Evolutionary conservation across 2,329 filamentous ascomycete species (phyloP), one percentile per base, ranked within the genome.

Genomic region (Chaetomiaceae sp.): DNA sequence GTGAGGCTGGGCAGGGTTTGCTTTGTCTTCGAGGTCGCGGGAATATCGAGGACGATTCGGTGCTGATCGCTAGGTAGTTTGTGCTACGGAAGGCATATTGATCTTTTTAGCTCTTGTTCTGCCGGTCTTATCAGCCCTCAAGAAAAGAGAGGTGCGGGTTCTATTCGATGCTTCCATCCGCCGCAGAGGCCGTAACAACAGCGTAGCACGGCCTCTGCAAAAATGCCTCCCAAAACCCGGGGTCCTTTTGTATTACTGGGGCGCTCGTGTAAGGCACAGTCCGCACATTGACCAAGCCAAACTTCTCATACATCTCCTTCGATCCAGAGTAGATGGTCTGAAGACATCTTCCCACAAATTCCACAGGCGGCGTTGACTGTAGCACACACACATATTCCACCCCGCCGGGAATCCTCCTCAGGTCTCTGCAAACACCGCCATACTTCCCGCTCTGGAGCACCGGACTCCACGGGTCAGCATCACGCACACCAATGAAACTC

Each of bases 401-500:
- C 11, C 30, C 50, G 2, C 50, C 50, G 5, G 47, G 27, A n/a
- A 53, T 11, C 10, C 11, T 8, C 14, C 36, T 23, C 27, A 46
- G 27, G 8, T 27, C 5, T 9, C 21, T 23, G 18, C 23, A 36
- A 29, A 13, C 4, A 9, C 11, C 3, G 18, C 52, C 42, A 18
- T 50, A 44, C 13, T 51, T 55, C 9, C 53, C 53, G 2, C 4
- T 51, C 37, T 36, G 7, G 4, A 38, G 16, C 3, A 20, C 30
- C 5, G 37, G 46, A 4, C 40, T 37, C 13, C n/a, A 13, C 2
- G 55, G 57, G 36, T 61, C 47, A 10, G 37, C 46, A 32, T 53
- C 54, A 5, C 59, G 49, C 5, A 58, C 47, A n/a, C 61, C 54
- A 18, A 63, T 34, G 32, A 62, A 55, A 5, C 41, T 40, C 0